phyloP scores from a whole-genome alignment of 495 filamentous ascomycete species.

The Pyrenopolyporus hunteri region DNA sequence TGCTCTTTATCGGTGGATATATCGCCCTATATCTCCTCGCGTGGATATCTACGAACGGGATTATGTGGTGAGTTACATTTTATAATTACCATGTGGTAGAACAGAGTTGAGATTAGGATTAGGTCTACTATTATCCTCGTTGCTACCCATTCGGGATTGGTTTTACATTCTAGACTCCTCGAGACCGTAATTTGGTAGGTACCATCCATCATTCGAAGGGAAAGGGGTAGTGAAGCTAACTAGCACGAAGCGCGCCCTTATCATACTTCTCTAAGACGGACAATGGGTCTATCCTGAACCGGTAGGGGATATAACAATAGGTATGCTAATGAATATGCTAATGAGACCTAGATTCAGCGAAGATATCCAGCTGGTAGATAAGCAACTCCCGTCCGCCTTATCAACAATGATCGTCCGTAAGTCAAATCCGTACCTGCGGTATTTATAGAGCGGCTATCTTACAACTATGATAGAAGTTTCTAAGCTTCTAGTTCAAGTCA shows the following conservation, averaged over 20 bases:
- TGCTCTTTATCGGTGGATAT: constrained; percentile 43
- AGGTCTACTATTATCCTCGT: constrained; percentile 27
- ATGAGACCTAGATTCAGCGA: constrained; percentile 32
- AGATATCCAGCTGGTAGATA: constrained; percentile 35
- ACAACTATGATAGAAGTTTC: constrained; percentile 24
- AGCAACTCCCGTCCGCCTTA: constrained; percentile 28
- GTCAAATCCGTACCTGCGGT: constrained; percentile 4
- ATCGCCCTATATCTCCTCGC: constrained; percentile 38
- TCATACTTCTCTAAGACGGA: constrained; percentile 34
- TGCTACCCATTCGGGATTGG: constrained; percentile 29
- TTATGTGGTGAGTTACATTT: constrained; percentile 32
- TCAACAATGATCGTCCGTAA: constrained; percentile 31
- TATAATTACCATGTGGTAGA: background rate
- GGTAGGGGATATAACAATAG: constrained; percentile 23
- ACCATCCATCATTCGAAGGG: background rate
- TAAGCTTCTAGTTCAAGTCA: constrained; percentile 40
- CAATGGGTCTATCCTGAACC: constrained; percentile 39
- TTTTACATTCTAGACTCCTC: constrained; percentile 21
- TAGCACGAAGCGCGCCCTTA: constrained; percentile 23
- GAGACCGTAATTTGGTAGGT: constrained; percentile 21
- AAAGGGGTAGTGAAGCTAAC: background rate
- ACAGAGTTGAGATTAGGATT: background rate
- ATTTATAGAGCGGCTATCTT: background rate
- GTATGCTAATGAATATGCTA: background rate
- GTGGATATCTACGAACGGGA: constrained; percentile 40